Base-by-base conservation (phyloP, 352 stramenopile species). In the Albugo laibachii region DNA sequence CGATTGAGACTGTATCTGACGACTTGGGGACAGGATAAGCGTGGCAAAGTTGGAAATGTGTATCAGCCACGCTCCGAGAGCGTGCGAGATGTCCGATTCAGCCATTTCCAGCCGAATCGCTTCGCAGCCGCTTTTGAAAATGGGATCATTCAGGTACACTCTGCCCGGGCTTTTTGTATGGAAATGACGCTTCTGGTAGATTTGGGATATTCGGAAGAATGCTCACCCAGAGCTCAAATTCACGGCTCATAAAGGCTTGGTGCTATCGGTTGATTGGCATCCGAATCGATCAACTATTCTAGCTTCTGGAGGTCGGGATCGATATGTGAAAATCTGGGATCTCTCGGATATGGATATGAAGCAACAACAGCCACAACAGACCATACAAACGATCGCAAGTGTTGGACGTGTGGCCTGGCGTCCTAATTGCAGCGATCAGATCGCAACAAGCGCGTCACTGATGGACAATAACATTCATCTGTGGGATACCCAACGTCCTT, bases 391-490 rank as follows among this genome's bases (percentile, higher is more conserved):
- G 0, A 89, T 92, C 51, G 74, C 79, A 1, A 92, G 74, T 50
- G 79, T 87, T 4, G 77, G 79, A 1, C 69, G 79, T 13, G 68
- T 92, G 27, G 61, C 70, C 10, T 92, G 79, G 79, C 62, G 79
- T 2, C 76, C 79, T 13, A 80, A 77, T 13, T 83, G 65, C 47
- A 50, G 66, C 4, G 79, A 83, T 48, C 78, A 92, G 52, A 87
- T 92, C 36, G 78, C 78, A 0, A 92, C 75, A 14, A 88, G 75
- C 47, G 77, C 78, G 2, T 88, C 78, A 13, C 54, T 92, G 10
- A 87, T 77, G 51, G 78, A 92, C 53, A 85, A 87, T 54, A 84
- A 74, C 39, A 87, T 92, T 55, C 75, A 89, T 50, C 61, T 92
- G 24, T 92, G 79, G 79, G 79, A 92, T 40, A 67, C 73, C 0